Evolutionary conservation across 108 stramenopile genomes (phyloP).

Genomic region (Stephanodiscus triporus): DNA sequence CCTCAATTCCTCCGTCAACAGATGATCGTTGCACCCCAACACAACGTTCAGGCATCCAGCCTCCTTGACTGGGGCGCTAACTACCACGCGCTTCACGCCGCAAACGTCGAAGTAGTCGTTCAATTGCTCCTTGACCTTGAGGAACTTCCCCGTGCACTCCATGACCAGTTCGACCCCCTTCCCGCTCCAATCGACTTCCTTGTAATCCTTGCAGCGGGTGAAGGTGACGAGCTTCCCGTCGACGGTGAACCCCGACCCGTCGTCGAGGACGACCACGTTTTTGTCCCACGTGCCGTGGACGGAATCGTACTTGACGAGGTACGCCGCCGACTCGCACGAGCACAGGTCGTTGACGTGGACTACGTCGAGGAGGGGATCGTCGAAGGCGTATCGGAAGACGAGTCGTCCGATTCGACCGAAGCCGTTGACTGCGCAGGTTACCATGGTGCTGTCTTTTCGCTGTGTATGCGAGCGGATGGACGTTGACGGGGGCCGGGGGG

Average conservation of each 20-base stretch:
- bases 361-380: constrained; percentile 86
- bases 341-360: constrained; percentile 94
- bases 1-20: constrained; percentile 64
- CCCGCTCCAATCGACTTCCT: constrained; percentile 73
- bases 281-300: constrained; percentile 95
- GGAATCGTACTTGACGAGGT: constrained; percentile 93
- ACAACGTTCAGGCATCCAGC: constrained; percentile 91
- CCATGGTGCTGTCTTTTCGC: no score
- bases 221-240: constrained; percentile 88
- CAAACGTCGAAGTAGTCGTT: constrained; percentile 79
- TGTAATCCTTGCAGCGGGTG: constrained; percentile 67
- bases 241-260: constrained; percentile 78
- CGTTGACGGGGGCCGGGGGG: background rate
- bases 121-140: constrained; percentile 67
- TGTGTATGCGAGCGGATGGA: no score
- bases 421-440: constrained; percentile 89
- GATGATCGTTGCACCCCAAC: constrained; percentile 91
- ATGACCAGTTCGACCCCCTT: constrained; percentile 88
- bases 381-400: constrained; percentile 89
- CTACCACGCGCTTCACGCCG: constrained; percentile 91
- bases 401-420: constrained; percentile 95
- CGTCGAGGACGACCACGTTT: constrained; percentile 64
- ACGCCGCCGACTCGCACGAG: constrained; percentile 84
- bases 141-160: constrained; percentile 93
- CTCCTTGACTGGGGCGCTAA: constrained; percentile 95